phyloP scores from a whole-genome alignment of 1,139 yeast species.

The Saccharomyces hybrid region DNA sequence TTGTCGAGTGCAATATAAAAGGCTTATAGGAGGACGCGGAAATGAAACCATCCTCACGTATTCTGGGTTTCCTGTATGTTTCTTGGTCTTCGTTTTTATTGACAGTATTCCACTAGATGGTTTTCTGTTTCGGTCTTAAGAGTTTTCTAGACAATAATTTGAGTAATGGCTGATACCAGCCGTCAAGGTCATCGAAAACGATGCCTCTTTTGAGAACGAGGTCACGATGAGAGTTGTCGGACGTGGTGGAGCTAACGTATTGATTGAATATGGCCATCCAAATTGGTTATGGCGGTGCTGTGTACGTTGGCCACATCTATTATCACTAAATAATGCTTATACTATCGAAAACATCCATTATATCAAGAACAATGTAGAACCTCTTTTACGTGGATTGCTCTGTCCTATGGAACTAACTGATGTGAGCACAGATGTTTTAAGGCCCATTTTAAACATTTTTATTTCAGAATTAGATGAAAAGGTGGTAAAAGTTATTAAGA shows the following conservation, averaged over 20 bases:
- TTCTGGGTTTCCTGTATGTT: not conserved
- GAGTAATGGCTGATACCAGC: not conserved
- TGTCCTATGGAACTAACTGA: constrained; percentile 15
- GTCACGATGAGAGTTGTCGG: constrained; percentile 14
- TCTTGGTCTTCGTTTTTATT: not conserved
- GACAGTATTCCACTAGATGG: not conserved
- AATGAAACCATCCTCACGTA: not conserved
- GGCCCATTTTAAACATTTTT: constrained; percentile 4
- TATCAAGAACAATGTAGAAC: constrained; percentile 10
- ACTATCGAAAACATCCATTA: constrained; percentile 18
- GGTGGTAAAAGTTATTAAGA: constrained; percentile 12
- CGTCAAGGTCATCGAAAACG: not conserved
- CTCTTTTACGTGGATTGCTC: constrained; percentile 14
- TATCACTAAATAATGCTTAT: constrained; percentile 19
- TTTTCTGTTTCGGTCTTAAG: not conserved
- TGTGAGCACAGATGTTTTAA: constrained; percentile 6
- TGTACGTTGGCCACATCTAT: constrained; percentile 14
- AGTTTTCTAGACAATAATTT: not conserved
- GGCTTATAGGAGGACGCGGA: not conserved
- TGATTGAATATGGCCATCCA: constrained; percentile 15
- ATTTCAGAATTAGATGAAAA: constrained; percentile 10
- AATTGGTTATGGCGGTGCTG: constrained; percentile 21
- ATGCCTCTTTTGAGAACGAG: not conserved
- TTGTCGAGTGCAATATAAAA: not conserved
- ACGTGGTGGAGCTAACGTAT: constrained; percentile 24